phyloP scores from a whole-genome alignment of 495 filamentous ascomycete species.

The Xanthoparmelia taractica region DNA sequence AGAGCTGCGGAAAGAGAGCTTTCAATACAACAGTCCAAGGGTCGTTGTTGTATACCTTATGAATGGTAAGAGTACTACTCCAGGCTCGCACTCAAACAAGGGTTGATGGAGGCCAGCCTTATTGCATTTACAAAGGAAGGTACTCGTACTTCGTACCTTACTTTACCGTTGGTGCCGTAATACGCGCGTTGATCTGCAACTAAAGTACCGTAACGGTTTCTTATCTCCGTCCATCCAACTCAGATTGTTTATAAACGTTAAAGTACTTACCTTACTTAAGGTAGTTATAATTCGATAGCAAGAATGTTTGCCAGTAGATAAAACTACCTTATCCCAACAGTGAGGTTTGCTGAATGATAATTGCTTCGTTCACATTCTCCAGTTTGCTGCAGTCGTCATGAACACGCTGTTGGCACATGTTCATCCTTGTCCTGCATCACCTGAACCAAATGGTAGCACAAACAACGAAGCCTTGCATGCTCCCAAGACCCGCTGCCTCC shows the following conservation, averaged over 20 bases:
- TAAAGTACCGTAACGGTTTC: neutral
- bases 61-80: too few species aligned
- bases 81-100: too few species aligned
- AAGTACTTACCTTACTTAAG: neutral
- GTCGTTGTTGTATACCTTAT: neutral
- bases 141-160: too few species aligned
- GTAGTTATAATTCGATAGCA: neutral
- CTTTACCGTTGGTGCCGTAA: too few species aligned
- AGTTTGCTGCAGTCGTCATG: slow-evolving; percentile 9
- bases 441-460: slow-evolving; percentile 12
- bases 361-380: neutral
- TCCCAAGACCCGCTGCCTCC: neutral
- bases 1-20: neutral
- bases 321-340: too few species aligned
- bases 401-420: slow-evolving; percentile 12
- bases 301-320: neutral
- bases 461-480: slow-evolving; percentile 1
- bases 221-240: neutral
- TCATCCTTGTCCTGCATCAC: slow-evolving; percentile 17
- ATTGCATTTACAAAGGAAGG: too few species aligned
- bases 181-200: neutral
- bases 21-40: neutral
- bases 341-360: neutral
- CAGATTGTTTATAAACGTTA: neutral
- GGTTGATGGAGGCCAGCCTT: too few species aligned